Evolutionary conservation across 768 basidiomycete genomes (phyloP).

Genomic region (Lactifluus echinatus): DNA sequence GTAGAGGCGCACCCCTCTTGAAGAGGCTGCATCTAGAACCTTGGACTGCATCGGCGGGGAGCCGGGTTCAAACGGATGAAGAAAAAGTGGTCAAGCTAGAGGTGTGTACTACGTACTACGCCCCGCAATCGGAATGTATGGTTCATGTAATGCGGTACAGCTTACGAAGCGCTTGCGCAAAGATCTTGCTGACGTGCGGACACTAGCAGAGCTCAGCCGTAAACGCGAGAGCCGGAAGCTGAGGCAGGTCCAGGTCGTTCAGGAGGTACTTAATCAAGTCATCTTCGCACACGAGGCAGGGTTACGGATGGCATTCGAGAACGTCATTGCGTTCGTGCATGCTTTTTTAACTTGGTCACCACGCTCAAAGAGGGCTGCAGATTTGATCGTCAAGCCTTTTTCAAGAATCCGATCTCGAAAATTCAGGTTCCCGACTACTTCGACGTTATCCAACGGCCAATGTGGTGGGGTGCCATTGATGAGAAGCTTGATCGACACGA

Average conservation of each 20-base stretch:
- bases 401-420: constrained; percentile 75
- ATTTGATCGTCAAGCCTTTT: constrained; percentile 62
- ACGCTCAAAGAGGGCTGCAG: constrained; percentile 31
- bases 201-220: constrained; percentile 54
- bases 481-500: constrained; percentile 71
- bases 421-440: constrained; percentile 85
- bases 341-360: background rate
- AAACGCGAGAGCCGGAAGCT: constrained; percentile 81
- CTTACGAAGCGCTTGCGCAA: constrained; percentile 54
- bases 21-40: constrained; percentile 94
- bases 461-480: constrained; percentile 83
- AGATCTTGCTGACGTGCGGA: constrained; percentile 69
- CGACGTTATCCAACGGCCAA: constrained; percentile 75
- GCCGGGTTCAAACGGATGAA: constrained; percentile 63
- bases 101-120: constrained; percentile 43
- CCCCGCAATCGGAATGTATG: background rate
- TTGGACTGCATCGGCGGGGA: constrained; percentile 77
- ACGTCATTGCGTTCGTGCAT: constrained; percentile 53
- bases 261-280: constrained; percentile 50
- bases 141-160: constrained; percentile 26
- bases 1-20: constrained; percentile 86
- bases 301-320: constrained; percentile 59
- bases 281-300: constrained; percentile 59
- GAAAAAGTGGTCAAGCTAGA: constrained; percentile 78
- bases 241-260: constrained; percentile 55